Conservation (phyloP, 306 rosid genomes). For the Prosopis cineraria region DNA sequence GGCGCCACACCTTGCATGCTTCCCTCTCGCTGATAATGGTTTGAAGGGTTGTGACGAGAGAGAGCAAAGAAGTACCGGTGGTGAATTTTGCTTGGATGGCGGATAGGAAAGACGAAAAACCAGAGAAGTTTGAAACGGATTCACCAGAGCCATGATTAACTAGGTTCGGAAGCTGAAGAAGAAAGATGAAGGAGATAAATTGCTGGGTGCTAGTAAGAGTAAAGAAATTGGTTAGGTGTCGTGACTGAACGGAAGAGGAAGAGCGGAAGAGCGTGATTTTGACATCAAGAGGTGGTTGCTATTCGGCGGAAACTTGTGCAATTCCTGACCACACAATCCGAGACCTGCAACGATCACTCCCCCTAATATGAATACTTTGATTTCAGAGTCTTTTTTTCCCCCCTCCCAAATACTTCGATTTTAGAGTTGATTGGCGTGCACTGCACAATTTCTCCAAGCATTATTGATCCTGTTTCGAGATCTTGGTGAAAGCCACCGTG, state of each 20-base stretch:
- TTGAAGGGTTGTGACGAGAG: constrained; percentile 20
- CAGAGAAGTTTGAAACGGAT: constrained; percentile 32
- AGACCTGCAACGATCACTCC: background rate
- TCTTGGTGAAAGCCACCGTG: background rate
- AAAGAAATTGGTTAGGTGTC: background rate
- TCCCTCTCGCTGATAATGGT: constrained; percentile 28
- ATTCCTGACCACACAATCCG: constrained; percentile 38
- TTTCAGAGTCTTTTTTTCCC: background rate
- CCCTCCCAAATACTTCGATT: background rate
- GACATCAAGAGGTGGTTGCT: constrained; percentile 1
- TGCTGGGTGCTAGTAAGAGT: background rate
- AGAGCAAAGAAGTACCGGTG: constrained; percentile 1
- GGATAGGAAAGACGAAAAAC: constrained; percentile 27
- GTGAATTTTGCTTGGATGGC: constrained; percentile 22
- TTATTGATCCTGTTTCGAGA: background rate
- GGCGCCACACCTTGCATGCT: constrained; percentile 37
- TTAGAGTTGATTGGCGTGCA: background rate
- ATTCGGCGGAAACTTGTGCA: constrained; percentile 22
- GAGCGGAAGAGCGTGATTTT: background rate
- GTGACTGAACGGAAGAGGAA: background rate
- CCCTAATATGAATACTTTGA: background rate
- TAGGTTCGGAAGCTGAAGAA: background rate
- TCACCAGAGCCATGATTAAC: constrained; percentile 49
- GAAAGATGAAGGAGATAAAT: background rate
- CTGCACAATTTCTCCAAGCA: background rate